Evolutionary conservation across 805 yeast species (phyloP).

Genomic region (Sugiyamaella boreocaroliniensis): DNA sequence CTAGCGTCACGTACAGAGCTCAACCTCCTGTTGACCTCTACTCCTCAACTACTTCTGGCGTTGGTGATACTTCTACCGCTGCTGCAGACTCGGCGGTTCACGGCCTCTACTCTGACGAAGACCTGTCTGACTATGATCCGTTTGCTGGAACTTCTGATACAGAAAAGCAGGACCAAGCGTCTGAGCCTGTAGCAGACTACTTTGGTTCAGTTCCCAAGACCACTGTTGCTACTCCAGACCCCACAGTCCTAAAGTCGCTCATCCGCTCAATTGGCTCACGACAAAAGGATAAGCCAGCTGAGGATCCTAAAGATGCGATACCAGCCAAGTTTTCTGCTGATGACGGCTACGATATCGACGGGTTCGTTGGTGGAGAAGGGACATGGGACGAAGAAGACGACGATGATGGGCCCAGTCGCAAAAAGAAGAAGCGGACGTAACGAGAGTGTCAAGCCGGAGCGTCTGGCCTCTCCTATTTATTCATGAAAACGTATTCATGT

Average conservation of each 20-base stretch:
- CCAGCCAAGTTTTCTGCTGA: not conserved
- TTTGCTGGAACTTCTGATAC: not conserved
- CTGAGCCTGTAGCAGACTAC: not conserved
- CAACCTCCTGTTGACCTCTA: not conserved
- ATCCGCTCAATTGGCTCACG: not conserved
- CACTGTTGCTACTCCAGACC: not conserved
- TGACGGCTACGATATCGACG: constrained; percentile 8
- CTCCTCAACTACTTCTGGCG: not conserved
- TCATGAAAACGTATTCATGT: not conserved
- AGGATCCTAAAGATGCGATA: not conserved
- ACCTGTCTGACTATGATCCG: not conserved
- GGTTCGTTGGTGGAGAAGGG: constrained; percentile 2
- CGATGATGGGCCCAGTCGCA: not conserved
- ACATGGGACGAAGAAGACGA: constrained; percentile 3
- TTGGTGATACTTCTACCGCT: not conserved
- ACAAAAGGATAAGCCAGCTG: not conserved
- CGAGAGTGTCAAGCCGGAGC: not conserved
- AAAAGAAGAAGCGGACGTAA: not conserved
- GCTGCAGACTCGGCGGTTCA: not conserved
- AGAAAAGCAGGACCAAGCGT: not conserved
- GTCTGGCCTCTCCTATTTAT: not conserved
- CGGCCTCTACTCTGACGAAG: not conserved
- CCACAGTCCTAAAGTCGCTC: not conserved
- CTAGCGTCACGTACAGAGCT: no score
- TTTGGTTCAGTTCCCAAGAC: not conserved